Evolutionary conservation across 768 basidiomycete species (phyloP).

Genomic region (Agrocybe praecox): DNA sequence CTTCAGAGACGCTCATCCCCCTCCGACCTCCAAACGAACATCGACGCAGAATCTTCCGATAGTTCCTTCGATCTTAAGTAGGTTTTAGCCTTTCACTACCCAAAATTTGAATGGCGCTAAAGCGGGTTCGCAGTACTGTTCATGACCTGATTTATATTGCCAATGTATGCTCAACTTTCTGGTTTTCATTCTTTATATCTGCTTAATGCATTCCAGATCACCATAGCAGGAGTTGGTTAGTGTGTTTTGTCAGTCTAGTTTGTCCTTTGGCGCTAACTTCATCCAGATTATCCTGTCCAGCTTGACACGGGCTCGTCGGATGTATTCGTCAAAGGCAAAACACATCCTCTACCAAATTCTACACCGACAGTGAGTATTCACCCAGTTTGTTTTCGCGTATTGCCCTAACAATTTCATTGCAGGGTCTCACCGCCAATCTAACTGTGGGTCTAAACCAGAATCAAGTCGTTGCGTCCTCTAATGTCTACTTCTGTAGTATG

Average conservation of each 20-base stretch:
- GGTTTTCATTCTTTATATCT: not conserved
- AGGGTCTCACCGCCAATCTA: constrained; percentile 59
- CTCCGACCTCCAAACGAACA: constrained; percentile 33
- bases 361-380: constrained; percentile 49
- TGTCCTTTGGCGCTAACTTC: not conserved
- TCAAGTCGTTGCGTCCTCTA: not conserved
- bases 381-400: constrained; percentile 10
- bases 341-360: constrained; percentile 49
- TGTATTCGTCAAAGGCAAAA: constrained; percentile 64
- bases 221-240: constrained; percentile 63
- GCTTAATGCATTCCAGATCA: constrained; percentile 48
- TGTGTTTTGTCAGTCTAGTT: constrained; percentile 2
- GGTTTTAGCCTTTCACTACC: constrained; percentile 13
- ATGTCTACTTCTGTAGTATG: constrained; percentile 54
- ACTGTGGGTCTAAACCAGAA: constrained; percentile 45
- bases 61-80: constrained; percentile 50
- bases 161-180: constrained; percentile 51
- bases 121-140: constrained; percentile 51
- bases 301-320: constrained; percentile 88
- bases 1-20: constrained; percentile 39
- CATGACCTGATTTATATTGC: constrained; percentile 81
- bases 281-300: constrained; percentile 69
- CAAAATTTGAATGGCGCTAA: constrained; percentile 13
- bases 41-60: constrained; percentile 29
- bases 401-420: not conserved